phyloP scores from a whole-genome alignment of 2,329 filamentous ascomycete genomes.

The Hypoxylon sp. region DNA sequence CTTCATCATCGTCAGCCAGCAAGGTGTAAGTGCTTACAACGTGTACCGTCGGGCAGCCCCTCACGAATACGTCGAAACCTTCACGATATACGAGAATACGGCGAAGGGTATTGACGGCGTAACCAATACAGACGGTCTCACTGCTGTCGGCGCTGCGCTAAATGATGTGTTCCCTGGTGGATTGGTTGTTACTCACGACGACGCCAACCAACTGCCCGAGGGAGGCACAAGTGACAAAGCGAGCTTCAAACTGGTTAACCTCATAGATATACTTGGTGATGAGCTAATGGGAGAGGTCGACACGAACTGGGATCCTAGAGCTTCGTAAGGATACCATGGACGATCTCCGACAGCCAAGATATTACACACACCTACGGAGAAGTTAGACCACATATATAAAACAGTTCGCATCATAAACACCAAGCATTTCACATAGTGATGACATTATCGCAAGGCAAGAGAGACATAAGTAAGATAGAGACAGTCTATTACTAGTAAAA shows the following conservation, averaged over 20 bases:
- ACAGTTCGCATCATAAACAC: neutral
- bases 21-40: conserved; percentile 68
- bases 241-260: conserved; percentile 65
- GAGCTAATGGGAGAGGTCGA: conserved; percentile 57
- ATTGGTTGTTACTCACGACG: conserved; percentile 67
- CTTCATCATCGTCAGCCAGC: conserved; percentile 67
- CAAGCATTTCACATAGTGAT: neutral
- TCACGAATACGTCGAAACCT: conserved; percentile 65
- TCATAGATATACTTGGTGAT: conserved; percentile 59
- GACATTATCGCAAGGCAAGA: neutral
- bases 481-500: conserved; percentile 37
- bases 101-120: conserved; percentile 64
- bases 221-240: conserved; percentile 63
- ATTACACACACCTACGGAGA: neutral
- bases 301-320: conserved; percentile 59
- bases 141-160: conserved; percentile 62
- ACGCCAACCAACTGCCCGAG: conserved; percentile 64
- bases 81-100: conserved; percentile 61
- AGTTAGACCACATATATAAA: neutral
- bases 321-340: neutral
- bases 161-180: conserved; percentile 61
- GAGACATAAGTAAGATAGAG: conserved; percentile 8
- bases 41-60: conserved; percentile 65
- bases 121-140: conserved; percentile 67
- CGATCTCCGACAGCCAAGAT: neutral